Percentiles rank a stretch among this genome's conserved stretches.
Evolutionary conservation across 176 grass and related monocot genomes (phyloP).

Genomic region (Bromus sterilis): DNA sequence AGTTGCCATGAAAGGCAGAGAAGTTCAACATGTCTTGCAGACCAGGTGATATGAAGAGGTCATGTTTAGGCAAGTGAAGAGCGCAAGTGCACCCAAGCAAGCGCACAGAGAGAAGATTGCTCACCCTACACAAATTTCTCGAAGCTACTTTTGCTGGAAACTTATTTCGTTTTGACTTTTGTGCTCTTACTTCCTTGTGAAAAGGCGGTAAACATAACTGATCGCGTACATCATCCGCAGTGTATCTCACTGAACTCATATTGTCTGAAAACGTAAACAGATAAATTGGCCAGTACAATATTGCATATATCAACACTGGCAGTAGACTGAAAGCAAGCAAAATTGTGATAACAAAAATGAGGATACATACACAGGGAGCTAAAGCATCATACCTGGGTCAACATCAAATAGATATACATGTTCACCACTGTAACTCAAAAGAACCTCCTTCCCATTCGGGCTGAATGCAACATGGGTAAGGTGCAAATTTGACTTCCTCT

Average conservation of each 20-base stretch:
- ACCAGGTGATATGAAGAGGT: background rate
- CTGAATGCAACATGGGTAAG: slow-evolving; percentile 95
- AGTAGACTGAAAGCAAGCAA: background rate
- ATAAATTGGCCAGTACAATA: slow-evolving; percentile 10
- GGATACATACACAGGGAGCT: background rate
- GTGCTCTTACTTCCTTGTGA: slow-evolving; percentile 32
- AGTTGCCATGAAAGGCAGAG: slow-evolving; percentile 32
- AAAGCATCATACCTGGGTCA: slow-evolving; percentile 52
- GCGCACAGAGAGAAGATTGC: background rate
- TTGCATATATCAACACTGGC: background rate
- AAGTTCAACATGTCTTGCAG: slow-evolving; percentile 23
- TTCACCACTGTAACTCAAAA: slow-evolving; percentile 94
- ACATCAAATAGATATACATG: slow-evolving; percentile 95
- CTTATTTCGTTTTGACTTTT: slow-evolving; percentile 10
- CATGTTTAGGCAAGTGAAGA: background rate
- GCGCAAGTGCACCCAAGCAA: background rate
- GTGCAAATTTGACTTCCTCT: slow-evolving; percentile 80
- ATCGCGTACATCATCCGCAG: slow-evolving; percentile 47
- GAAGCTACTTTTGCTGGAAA: slow-evolving; percentile 30
- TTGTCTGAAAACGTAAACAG: slow-evolving; percentile 44
- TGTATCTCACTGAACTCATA: slow-evolving; percentile 64
- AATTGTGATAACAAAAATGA: background rate
- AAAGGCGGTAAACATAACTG: slow-evolving; percentile 51
- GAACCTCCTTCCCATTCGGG: slow-evolving; percentile 81
- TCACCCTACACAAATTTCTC: slow-evolving; percentile 52